Percentiles rank a stretch among this genome's conserved stretches.
phyloP scores from a whole-genome alignment of 1,284 basidiomycete species.

The Ceratobasidium sp. region DNA sequence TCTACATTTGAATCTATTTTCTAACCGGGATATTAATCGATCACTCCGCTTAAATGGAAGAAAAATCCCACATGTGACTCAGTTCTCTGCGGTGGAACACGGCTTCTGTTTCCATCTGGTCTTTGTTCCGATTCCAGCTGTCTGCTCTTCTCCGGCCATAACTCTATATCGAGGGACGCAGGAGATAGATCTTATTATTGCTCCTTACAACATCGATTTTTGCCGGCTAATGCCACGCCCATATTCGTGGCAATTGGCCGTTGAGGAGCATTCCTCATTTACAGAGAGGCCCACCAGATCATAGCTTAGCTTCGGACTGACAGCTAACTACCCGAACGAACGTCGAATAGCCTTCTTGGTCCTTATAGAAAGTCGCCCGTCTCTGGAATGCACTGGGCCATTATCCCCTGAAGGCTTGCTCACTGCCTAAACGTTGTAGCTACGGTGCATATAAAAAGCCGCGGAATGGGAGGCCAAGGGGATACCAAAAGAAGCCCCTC shows the following conservation, averaged over 20 bases:
- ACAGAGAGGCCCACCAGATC: no score
- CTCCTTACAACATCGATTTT: no score
- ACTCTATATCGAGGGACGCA: no score
- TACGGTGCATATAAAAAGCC: not conserved
- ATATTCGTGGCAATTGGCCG: no score
- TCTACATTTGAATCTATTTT: no score
- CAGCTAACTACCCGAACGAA: no score
- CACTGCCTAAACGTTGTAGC: not conserved
- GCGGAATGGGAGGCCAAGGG: not conserved
- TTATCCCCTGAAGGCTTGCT: not conserved
- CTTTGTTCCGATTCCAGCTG: not conserved
- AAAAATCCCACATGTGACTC: not conserved
- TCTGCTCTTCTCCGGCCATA: no score
- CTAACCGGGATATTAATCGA: no score
- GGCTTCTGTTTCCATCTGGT: not conserved
- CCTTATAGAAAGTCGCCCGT: conserved; percentile 29
- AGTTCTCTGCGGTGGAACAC: not conserved
- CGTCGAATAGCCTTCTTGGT: conserved; percentile 6
- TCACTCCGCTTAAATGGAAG: not conserved
- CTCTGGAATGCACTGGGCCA: not conserved
- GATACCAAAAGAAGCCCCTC: not conserved
- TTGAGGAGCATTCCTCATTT: no score
- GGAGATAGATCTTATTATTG: no score
- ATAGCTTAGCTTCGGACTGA: no score
- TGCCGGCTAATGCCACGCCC: no score